These are phyloP conservation scores for Oryza glaberrima DNA, from an alignment of 176 grass and related monocot genomes.

Conservation along the genomic window DNA sequence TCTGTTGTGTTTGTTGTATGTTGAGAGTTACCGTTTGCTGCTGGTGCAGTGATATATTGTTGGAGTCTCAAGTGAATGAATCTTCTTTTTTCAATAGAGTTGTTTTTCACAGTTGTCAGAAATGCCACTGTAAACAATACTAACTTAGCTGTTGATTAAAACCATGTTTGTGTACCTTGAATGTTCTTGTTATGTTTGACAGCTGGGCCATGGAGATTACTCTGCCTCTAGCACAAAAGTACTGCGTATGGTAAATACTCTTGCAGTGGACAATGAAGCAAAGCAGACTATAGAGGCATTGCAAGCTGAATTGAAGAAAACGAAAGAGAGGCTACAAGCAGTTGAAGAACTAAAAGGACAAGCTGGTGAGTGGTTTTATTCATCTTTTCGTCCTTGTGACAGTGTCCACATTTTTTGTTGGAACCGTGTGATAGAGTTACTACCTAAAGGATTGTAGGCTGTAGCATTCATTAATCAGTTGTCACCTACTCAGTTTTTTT, in stretches of 20 bases:
- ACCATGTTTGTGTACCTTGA: constrained; percentile 27
- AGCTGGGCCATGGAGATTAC: constrained; percentile 98
- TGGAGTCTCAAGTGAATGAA: background rate
- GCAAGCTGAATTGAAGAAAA: constrained; percentile 92
- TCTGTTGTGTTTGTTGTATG: background rate
- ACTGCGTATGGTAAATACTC: constrained; percentile 93
- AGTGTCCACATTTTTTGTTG: constrained; percentile 12
- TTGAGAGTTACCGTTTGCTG: constrained; percentile 15
- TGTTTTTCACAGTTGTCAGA: background rate
- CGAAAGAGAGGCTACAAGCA: constrained; percentile 80
- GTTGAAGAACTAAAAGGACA: constrained; percentile 97
- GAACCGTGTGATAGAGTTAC: background rate
- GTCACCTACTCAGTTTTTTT: background rate
- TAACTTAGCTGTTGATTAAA: constrained; percentile 21
- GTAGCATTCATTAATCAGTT: constrained; percentile 14
- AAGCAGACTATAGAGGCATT: constrained; percentile 97
- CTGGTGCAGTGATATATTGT: background rate
- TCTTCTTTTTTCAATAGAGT: background rate
- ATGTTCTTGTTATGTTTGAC: constrained; percentile 45
- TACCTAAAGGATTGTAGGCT: constrained; percentile 2
- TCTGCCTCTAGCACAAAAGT: constrained; percentile 91
- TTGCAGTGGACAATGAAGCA: constrained; percentile 89
- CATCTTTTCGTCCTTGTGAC: constrained; percentile 5
- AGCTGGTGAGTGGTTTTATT: constrained; percentile 57
- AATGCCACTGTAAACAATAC: background rate